phyloP scores from a whole-genome alignment of 1,139 yeast species.

The Meyerozyma carpophila region DNA sequence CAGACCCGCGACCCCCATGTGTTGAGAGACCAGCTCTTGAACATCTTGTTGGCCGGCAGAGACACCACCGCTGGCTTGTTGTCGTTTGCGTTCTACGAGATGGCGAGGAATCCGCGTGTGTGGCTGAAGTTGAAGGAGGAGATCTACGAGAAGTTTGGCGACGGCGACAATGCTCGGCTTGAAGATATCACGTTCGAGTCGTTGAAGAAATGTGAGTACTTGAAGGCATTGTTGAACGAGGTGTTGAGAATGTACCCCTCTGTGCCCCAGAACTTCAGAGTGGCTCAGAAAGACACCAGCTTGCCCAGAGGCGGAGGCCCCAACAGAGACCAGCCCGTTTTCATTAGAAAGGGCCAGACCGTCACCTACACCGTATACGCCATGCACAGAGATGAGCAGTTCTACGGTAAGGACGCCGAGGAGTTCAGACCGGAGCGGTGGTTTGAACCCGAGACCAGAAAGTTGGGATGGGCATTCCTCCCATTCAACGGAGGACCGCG shows the following conservation, averaged over 20 bases:
- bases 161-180: constrained; percentile 23
- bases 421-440: constrained; percentile 50
- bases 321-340: constrained; percentile 36
- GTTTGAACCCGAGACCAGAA: constrained; percentile 30
- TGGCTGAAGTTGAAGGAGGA: constrained; percentile 30
- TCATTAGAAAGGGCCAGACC: constrained; percentile 41
- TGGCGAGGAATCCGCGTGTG: constrained; percentile 35
- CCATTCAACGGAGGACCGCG: constrained; percentile 62
- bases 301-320: constrained; percentile 52
- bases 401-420: constrained; percentile 45
- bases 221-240: constrained; percentile 46
- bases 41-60: constrained; percentile 42
- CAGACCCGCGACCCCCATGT: constrained; percentile 38
- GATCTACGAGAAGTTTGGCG: constrained; percentile 29
- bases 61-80: constrained; percentile 45
- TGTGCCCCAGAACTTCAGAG: constrained; percentile 49
- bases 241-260: constrained; percentile 50
- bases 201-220: constrained; percentile 44
- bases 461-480: constrained; percentile 46
- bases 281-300: constrained; percentile 39
- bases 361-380: constrained; percentile 40
- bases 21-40: constrained; percentile 41
- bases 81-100: constrained; percentile 37
- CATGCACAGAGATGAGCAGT: constrained; percentile 39
- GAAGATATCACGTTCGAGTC: constrained; percentile 41